These are phyloP conservation scores for Apiotrichum gracile DNA, from an alignment of 1,284 basidiomycete species.

Conservation along the genomic window DNA sequence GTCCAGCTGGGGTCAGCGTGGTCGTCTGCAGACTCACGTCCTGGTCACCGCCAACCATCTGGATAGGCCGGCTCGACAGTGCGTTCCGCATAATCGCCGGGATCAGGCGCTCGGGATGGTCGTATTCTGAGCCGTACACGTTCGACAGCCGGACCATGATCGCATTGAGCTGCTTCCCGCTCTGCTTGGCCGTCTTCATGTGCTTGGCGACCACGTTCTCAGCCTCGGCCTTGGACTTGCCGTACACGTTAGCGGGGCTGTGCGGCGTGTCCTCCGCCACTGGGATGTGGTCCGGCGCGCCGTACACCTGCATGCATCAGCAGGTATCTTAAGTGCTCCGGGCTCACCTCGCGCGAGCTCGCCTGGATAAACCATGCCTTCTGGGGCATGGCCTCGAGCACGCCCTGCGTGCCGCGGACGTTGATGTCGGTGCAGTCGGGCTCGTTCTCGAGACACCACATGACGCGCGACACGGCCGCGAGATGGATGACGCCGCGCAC, in stretches of 20 bases:
- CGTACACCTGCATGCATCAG: slow-evolving; percentile 18
- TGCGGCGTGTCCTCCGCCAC: slow-evolving; percentile 19
- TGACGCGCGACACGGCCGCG: slow-evolving; percentile 31
- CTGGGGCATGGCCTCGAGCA: slow-evolving; percentile 15
- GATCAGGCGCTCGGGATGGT: slow-evolving; percentile 30
- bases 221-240: slow-evolving; percentile 23
- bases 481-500: slow-evolving; percentile 32
- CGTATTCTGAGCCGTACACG: slow-evolving; percentile 28
- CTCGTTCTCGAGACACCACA: slow-evolving; percentile 32
- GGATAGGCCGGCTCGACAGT: slow-evolving; percentile 27
- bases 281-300: slow-evolving; percentile 15
- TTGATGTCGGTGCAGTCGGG: slow-evolving; percentile 30
- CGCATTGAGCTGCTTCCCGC: slow-evolving; percentile 11
- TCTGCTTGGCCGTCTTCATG: neutral
- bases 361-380: slow-evolving; percentile 28
- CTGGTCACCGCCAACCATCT: slow-evolving; percentile 35
- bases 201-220: slow-evolving; percentile 20
- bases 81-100: slow-evolving; percentile 28
- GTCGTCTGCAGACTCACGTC: slow-evolving; percentile 13
- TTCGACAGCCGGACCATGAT: slow-evolving; percentile 29
- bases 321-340: neutral
- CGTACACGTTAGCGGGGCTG: slow-evolving; percentile 28
- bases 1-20: slow-evolving; percentile 11
- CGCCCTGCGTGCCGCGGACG: slow-evolving; percentile 21
- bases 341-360: slow-evolving; percentile 17